phyloP scores from a whole-genome alignment of 495 filamentous ascomycete genomes.

The Cercophora newfieldiana region DNA sequence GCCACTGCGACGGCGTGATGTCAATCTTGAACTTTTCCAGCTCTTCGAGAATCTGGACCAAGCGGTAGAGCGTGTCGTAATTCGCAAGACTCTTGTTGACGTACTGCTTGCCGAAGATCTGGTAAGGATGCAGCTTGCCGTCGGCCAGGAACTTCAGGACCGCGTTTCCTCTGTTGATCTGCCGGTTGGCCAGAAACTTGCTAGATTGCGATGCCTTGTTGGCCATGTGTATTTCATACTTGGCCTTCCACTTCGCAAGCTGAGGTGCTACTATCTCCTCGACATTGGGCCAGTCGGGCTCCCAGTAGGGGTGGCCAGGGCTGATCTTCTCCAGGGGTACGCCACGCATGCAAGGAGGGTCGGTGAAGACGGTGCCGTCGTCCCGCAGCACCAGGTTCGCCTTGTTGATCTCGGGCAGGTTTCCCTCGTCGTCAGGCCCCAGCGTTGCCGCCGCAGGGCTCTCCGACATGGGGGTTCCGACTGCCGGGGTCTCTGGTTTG shows the following conservation, averaged over 20 bases:
- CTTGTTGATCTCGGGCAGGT: conserved; percentile 25
- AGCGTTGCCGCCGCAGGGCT: conserved; percentile 24
- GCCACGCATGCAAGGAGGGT: conserved; percentile 44
- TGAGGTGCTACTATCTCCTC: conserved; percentile 33
- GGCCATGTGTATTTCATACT: conserved; percentile 31
- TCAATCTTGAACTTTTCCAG: conserved; percentile 48
- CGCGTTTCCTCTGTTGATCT: conserved; percentile 47
- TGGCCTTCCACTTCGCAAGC: conserved; percentile 40
- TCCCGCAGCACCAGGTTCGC: conserved; percentile 37
- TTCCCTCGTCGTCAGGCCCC: conserved; percentile 3
- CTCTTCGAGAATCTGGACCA: conserved; percentile 46
- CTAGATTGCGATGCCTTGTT: conserved; percentile 30
- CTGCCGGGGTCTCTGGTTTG: neutral
- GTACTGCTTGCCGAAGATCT: conserved; percentile 45
- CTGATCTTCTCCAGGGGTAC: conserved; percentile 48
- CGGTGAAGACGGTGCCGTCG: conserved; percentile 40
- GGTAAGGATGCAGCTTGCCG: conserved; percentile 49
- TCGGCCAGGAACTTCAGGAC: conserved; percentile 45
- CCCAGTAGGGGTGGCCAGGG: conserved; percentile 47
- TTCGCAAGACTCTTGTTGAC: conserved; percentile 42
- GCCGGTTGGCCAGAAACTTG: conserved; percentile 46
- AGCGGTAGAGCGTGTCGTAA: conserved; percentile 51
- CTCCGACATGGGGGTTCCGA: conserved; percentile 16
- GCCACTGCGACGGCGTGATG: conserved; percentile 47
- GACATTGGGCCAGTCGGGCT: conserved; percentile 42